Evolutionary conservation across 2,329 filamentous ascomycete genomes (phyloP).

Genomic region (Beauveria bassiana): DNA sequence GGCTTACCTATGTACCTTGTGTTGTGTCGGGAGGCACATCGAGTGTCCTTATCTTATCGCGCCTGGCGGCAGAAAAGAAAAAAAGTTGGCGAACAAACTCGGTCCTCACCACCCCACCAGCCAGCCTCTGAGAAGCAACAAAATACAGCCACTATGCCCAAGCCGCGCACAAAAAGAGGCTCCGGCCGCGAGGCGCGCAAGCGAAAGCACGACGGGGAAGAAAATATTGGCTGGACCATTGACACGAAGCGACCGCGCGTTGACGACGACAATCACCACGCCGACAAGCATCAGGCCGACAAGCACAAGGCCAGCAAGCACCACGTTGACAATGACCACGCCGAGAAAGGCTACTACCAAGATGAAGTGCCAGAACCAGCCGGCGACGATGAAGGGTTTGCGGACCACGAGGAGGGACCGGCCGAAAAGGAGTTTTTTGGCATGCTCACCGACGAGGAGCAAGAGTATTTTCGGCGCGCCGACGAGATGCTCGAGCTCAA

Average conservation of each 20-base stretch:
- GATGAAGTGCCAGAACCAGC: slow-evolving; percentile 13
- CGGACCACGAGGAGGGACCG: slow-evolving; percentile 18
- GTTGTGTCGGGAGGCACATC: not conserved
- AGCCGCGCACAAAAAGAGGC: slow-evolving; percentile 36
- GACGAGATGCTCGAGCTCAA: slow-evolving; percentile 87
- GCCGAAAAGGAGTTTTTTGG: slow-evolving; percentile 78
- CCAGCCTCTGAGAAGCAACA: slow-evolving; percentile 5
- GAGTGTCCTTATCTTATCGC: slow-evolving; percentile 9
- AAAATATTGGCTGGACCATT: slow-evolving; percentile 12
- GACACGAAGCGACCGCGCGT: slow-evolving; percentile 21
- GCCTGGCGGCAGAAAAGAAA: not conserved
- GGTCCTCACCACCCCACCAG: not conserved
- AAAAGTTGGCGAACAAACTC: not conserved
- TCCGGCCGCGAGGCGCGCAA: slow-evolving; percentile 32
- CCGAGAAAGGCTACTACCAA: not conserved
- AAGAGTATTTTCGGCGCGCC: slow-evolving; percentile 88
- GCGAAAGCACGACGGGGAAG: slow-evolving; percentile 28
- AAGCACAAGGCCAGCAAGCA: not conserved
- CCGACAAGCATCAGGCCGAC: slow-evolving; percentile 15
- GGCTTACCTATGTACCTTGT: no score
- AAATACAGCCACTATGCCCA: slow-evolving; percentile 28
- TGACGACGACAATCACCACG: slow-evolving; percentile 15
- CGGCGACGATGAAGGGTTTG: slow-evolving; percentile 7
- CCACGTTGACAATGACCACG: slow-evolving; percentile 13
- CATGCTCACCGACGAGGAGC: slow-evolving; percentile 84